Evolutionary conservation across 257 asterid genomes (phyloP).

Genomic region (Orobanche coerulescens): DNA sequence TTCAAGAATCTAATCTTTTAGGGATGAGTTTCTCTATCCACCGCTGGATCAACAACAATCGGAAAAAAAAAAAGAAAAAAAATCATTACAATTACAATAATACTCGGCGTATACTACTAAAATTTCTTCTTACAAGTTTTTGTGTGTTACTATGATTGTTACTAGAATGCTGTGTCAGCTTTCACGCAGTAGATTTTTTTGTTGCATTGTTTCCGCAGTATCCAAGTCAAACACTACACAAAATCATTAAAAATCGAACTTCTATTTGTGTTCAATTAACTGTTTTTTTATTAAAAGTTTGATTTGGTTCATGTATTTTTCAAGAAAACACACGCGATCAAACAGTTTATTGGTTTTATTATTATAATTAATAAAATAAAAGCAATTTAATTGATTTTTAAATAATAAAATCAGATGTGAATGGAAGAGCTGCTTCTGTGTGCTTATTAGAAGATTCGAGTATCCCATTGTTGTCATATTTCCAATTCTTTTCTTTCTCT

Average conservation of each 20-base stretch:
- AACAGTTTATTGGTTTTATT: neutral
- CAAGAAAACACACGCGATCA: neutral
- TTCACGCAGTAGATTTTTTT: slow-evolving; percentile 24
- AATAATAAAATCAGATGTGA: neutral
- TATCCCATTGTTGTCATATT: slow-evolving; percentile 1
- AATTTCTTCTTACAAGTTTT: slow-evolving; percentile 17
- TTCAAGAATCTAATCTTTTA: slow-evolving; percentile 53
- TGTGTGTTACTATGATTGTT: slow-evolving; percentile 24
- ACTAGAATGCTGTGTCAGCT: slow-evolving; percentile 30
- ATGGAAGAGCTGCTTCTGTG: slow-evolving; percentile 20
- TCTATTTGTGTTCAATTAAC: neutral
- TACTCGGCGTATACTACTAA: too few species aligned
- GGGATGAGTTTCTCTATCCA: slow-evolving; percentile 31
- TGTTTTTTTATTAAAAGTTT: neutral
- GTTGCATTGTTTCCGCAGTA: slow-evolving; percentile 11
- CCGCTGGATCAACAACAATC: slow-evolving; percentile 39
- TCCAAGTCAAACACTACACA: slow-evolving; percentile 29
- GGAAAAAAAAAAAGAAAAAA: slow-evolving; percentile 10
- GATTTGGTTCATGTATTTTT: neutral
- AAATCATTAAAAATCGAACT: neutral
- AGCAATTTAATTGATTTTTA: neutral
- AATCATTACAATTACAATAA: slow-evolving; percentile 24
- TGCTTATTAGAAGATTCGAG: slow-evolving; percentile 16
- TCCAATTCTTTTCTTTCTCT: neutral
- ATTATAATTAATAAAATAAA: neutral